Evolutionary conservation across 2,329 filamentous ascomycete genomes (phyloP), one percentile per base, ranked within the genome.

Genomic region (Ophiocordyceps unilateralis): DNA sequence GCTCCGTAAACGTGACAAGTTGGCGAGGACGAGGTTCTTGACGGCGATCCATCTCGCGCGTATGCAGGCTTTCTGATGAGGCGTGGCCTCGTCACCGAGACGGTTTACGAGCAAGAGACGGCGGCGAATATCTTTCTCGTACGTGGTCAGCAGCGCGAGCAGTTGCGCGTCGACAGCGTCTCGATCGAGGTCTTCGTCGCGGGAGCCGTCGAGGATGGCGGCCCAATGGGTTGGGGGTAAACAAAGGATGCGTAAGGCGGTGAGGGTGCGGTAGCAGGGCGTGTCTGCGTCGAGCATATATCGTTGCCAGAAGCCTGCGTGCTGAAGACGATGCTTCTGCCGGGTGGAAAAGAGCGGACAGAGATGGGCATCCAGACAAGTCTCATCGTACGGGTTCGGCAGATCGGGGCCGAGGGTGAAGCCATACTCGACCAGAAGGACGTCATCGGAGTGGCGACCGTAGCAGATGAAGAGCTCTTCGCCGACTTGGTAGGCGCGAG

Each of bases 391-490:
- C n/a, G 57, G 52, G 50, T 74, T 74, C 21, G 53, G 17, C 2
- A 4, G 14, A 14, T 21, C 66, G 21, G 48, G 47, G 10, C 48
- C 50, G 20, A 69, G 55, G n/a, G 65, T 56, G 50, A 73, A 73
- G 21, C 69, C 69, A 52, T 73, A 86, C 59, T 86, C 81, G 0
- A 74, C 70, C 2, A 86, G 70, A 19, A 87, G 58, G 46, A 81
- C 77, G 55, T 85, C 81, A 49, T 83, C 83, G 40, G 68, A 69
- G 55, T 86, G 82, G 3, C 68, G 55, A 10, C 82, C 82, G 53
- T 87, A 87, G 41, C 69, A 73, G 41, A 83, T 75, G 46, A 72
- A 72, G 2, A 86, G 61, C 59, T 87, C 81, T 22, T 81, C 72
- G 11, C 76, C 77, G 2, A 56, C 50, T 3, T 55, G 56, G 51